Evolutionary conservation across 1,139 yeast species (phyloP).

Genomic region (Wickerhamomyces sp.): DNA sequence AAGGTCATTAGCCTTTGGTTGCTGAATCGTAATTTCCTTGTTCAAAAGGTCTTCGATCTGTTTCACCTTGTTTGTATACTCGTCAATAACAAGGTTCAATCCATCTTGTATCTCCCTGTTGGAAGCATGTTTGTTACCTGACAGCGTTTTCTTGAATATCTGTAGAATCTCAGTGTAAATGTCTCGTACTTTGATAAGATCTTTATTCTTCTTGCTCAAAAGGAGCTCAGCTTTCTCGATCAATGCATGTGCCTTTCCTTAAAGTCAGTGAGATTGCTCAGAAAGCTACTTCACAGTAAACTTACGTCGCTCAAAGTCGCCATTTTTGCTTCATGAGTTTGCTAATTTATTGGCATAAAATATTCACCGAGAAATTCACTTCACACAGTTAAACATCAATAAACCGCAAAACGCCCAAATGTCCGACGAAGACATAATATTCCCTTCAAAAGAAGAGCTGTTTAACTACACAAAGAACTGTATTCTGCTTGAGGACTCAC

Average conservation of each 20-base stretch:
- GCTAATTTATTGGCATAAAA: no score
- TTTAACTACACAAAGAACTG: constrained; percentile 28
- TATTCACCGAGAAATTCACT: no score
- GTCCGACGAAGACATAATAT: constrained; percentile 15
- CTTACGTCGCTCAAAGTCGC: no score
- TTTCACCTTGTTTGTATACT: constrained; percentile 13
- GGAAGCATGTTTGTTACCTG: constrained; percentile 1
- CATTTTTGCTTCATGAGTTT: no score
- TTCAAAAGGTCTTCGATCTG: constrained; percentile 11
- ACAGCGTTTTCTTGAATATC: constrained; percentile 12
- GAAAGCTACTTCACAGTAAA: no score
- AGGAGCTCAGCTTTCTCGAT: constrained; percentile 21
- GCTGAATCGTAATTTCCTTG: neutral
- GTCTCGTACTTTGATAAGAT: neutral
- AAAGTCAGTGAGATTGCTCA: no score
- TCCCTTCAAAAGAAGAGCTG: constrained; percentile 21
- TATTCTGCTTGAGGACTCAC: constrained; percentile 14
- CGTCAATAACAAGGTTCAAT: constrained; percentile 13
- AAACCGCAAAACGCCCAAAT: neutral
- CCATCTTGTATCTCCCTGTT: constrained; percentile 21
- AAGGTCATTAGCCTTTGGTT: neutral
- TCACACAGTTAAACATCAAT: no score
- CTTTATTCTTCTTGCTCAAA: constrained; percentile 1
- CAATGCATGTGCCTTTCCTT: constrained; percentile 20
- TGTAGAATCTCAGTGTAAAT: constrained; percentile 8